A percentile compares a stretch with the other conserved stretches of the same genome.
Conservation (phyloP, 2,329 filamentous ascomycete species). For the Aspergillus alliaceus region DNA sequence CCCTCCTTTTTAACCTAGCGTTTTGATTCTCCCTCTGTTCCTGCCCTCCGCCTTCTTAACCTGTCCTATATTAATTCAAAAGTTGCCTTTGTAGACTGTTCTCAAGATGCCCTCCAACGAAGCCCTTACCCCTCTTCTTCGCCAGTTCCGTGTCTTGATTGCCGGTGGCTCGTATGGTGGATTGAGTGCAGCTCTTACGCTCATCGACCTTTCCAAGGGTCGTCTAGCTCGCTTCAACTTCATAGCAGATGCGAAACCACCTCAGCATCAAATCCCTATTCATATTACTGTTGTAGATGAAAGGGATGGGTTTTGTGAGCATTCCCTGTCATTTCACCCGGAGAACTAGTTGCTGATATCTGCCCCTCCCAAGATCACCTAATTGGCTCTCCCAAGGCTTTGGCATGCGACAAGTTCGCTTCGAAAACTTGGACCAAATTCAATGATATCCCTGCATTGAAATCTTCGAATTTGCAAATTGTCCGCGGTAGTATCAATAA, state of each 20-base stretch:
- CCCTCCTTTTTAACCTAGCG: not conserved
- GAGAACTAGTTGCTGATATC: not conserved
- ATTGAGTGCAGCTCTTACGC: slow-evolving; percentile 64
- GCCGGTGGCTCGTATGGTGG: slow-evolving; percentile 74
- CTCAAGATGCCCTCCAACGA: slow-evolving; percentile 29
- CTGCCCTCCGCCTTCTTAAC: not conserved
- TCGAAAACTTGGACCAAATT: slow-evolving; percentile 70
- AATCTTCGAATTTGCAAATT: slow-evolving; percentile 60
- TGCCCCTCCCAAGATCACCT: slow-evolving; percentile 59
- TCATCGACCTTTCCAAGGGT: slow-evolving; percentile 66
- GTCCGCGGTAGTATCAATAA: slow-evolving; percentile 64
- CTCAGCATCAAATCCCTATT: slow-evolving; percentile 52
- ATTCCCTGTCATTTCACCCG: not conserved
- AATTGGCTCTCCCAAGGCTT: slow-evolving; percentile 72
- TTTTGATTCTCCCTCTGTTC: not conserved
- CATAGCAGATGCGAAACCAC: slow-evolving; percentile 21
- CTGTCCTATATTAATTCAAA: not conserved
- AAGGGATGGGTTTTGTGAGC: slow-evolving; percentile 75
- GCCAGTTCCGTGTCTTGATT: slow-evolving; percentile 58
- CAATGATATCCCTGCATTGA: slow-evolving; percentile 65
- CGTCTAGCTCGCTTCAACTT: slow-evolving; percentile 47
- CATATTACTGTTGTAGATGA: slow-evolving; percentile 76
- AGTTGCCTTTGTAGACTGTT: not conserved
- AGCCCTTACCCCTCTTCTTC: slow-evolving; percentile 19
- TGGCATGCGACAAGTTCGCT: slow-evolving; percentile 64